Evolutionary conservation across 2,329 filamentous ascomycete genomes (phyloP), one percentile per base, ranked within the genome.

Genomic region (Aspergillus neotritici): DNA sequence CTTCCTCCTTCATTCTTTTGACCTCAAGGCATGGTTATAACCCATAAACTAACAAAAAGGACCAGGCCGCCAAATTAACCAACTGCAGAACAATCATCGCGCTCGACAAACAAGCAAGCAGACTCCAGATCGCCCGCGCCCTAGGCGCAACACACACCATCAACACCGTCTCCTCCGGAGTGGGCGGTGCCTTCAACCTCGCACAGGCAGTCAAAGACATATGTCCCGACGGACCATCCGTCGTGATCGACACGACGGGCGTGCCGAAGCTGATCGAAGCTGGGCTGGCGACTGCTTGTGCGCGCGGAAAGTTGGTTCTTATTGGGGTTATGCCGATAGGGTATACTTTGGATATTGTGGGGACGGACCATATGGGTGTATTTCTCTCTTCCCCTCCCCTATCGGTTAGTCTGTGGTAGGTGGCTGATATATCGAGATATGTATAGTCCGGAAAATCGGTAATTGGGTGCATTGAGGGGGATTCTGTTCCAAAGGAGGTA

Each of bases 231-330:
- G 55, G 55, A 0, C 43, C 39, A 1, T 51, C 53, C 3, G 38
- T 56, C 13, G 48, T 42, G 0, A 45, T 57, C 8, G 55, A 58
- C 13, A 47, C 54, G 0, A 57, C 55, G 0, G 51, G 54, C 3
- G 46, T 50, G 1, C 42, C 51, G 1, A 16, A 14, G 1, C 21
- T 58, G 8, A 49, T 58, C 11, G 46, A 53, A 33, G 40, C 49
- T 15, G 40, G 46, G 9, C n/a, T 56, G 3, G 17, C 62, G 33
- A 34, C 43, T 5, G 46, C 48, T 3, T 55, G 69, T 14, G 64
- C 67, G 8, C 63, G 66, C 38, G 76, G 73, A 1, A 71, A 71
- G 44, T 62, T 76, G 13, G 66, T 77, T 1, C 67, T 77, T 44
- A 70, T 78, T 13, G 75, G 76, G 1, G 68, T 70, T 0, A 67